These are phyloP conservation scores for Fusarium scirpi DNA, from an alignment of 2,329 filamentous ascomycete species.

Conservation along the genomic window DNA sequence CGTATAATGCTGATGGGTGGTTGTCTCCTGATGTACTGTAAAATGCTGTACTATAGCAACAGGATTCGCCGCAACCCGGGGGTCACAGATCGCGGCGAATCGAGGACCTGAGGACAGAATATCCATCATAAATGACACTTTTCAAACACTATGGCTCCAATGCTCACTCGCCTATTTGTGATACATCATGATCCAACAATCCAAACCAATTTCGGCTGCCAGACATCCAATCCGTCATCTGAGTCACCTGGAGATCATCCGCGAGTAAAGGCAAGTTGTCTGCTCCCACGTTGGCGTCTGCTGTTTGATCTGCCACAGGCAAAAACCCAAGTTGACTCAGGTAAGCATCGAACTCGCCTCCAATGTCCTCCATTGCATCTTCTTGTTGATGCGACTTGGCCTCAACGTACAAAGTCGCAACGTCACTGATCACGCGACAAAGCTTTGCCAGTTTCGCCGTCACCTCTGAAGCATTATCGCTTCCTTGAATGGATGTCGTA, in stretches of 20 bases:
- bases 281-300: slow-evolving; percentile 21
- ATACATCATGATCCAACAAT: slow-evolving; percentile 71
- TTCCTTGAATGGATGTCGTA: slow-evolving; percentile 65
- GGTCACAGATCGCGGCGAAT: not conserved
- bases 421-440: slow-evolving; percentile 70
- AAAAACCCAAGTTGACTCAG: slow-evolving; percentile 73
- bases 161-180: slow-evolving; percentile 53
- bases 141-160: too few species aligned
- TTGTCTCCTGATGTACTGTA: not conserved
- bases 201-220: slow-evolving; percentile 74
- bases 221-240: slow-evolving; percentile 74
- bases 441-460: slow-evolving; percentile 71
- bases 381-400: slow-evolving; percentile 64
- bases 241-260: slow-evolving; percentile 52
- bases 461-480: slow-evolving; percentile 66
- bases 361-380: slow-evolving; percentile 62
- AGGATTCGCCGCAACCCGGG: too few species aligned
- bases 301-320: slow-evolving; percentile 54
- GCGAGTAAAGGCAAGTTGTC: not conserved
- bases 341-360: slow-evolving; percentile 73
- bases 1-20: slow-evolving; percentile 2
- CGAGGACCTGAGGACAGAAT: not conserved
- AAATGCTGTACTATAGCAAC: not conserved
- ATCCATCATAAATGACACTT: too few species aligned
- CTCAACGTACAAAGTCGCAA: slow-evolving; percentile 72